Conservation (phyloP, 495 filamentous ascomycete species). For the Lepidopterella palustris region DNA sequence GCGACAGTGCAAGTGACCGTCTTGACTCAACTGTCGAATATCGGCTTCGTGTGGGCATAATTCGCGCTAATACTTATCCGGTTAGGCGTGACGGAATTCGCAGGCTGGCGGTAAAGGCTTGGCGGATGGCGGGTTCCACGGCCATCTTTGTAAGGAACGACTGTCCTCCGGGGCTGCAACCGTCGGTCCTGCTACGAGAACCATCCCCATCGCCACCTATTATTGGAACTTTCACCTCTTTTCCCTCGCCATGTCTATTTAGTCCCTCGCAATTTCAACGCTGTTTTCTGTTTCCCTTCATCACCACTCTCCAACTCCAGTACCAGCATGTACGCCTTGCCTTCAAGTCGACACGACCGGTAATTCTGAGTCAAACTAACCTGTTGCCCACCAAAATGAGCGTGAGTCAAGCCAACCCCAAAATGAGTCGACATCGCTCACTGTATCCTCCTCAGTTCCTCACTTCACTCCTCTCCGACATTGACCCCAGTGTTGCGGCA, state of each 20-base stretch:
- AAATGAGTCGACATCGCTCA: background rate
- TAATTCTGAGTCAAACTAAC: conserved; percentile 22
- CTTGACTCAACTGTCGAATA: conserved; percentile 3
- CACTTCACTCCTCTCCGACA: conserved; percentile 12
- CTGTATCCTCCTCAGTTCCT: conserved; percentile 11
- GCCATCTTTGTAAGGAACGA: background rate
- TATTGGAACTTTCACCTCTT: no score
- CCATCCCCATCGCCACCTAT: no score
- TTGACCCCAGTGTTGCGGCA: conserved; percentile 13
- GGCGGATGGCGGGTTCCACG: background rate
- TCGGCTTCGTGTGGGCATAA: background rate
- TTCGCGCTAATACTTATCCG: background rate
- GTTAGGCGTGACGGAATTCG: no score
- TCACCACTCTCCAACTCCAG: background rate
- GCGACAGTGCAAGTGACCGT: conserved; percentile 28
- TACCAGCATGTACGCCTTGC: conserved; percentile 18
- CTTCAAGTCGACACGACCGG: conserved; percentile 16
- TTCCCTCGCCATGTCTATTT: conserved; percentile 3
- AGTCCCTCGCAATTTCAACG: background rate
- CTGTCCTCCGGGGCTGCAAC: no score
- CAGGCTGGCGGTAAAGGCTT: no score
- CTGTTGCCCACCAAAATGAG: conserved; percentile 14
- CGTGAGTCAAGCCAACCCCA: conserved; percentile 14
- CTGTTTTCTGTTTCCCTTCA: background rate
- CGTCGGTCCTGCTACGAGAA: background rate